Evolutionary conservation across 225 moss, liverwort and hornwort species (phyloP).

Genomic region (Pseudoscleropodium purum): DNA sequence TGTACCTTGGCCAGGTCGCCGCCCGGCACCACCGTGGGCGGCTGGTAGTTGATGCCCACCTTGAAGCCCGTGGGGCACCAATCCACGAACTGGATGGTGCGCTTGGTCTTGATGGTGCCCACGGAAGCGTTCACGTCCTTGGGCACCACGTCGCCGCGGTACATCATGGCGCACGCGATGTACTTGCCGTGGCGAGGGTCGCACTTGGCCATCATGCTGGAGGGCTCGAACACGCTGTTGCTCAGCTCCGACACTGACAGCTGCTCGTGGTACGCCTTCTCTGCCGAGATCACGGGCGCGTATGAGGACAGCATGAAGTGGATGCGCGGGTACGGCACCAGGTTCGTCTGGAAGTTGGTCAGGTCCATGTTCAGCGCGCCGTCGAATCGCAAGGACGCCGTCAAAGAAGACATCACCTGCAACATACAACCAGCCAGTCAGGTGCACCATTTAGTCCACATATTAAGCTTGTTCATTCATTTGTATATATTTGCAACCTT

Average conservation of each 20-base stretch:
- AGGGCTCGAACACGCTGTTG: slow-evolving; percentile 66
- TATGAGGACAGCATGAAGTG: slow-evolving; percentile 73
- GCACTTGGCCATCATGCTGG: slow-evolving; percentile 67
- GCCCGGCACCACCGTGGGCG: slow-evolving; percentile 31
- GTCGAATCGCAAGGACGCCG: slow-evolving; percentile 17
- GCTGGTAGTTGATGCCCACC: slow-evolving; percentile 40
- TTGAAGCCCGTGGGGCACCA: slow-evolving; percentile 61
- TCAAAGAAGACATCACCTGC: slow-evolving; percentile 23
- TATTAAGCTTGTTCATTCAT: too few species aligned
- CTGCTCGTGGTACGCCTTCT: slow-evolving; percentile 71
- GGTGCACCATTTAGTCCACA: neutral
- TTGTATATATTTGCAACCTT: neutral
- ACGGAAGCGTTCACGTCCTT: slow-evolving; percentile 23
- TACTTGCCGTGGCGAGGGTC: slow-evolving; percentile 63
- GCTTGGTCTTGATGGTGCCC: slow-evolving; percentile 40
- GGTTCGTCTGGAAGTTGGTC: slow-evolving; percentile 67
- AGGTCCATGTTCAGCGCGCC: slow-evolving; percentile 74
- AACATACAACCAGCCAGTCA: neutral
- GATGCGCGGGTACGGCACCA: slow-evolving; percentile 65
- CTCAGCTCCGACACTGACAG: slow-evolving; percentile 55
- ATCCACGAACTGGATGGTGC: slow-evolving; percentile 44
- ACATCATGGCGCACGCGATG: slow-evolving; percentile 75
- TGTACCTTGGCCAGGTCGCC: slow-evolving; percentile 49
- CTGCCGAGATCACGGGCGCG: slow-evolving; percentile 58
- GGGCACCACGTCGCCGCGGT: slow-evolving; percentile 66